Conservation (phyloP, 257 asterid genomes). For the Capsicum chinense region DNA sequence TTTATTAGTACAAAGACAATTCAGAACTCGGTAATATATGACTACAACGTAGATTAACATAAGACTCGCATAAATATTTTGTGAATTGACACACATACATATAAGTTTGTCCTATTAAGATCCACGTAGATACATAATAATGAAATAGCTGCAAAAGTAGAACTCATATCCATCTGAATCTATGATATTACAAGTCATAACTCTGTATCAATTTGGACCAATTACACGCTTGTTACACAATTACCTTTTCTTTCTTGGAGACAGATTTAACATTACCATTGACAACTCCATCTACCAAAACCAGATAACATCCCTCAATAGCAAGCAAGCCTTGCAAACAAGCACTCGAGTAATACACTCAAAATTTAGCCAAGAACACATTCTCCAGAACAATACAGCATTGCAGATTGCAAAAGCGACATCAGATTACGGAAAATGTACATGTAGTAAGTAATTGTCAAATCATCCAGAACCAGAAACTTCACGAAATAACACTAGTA, state of each 20-base stretch:
- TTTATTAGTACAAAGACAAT: background rate
- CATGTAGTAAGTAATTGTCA: background rate
- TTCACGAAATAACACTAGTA: background rate
- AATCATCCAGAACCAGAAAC: slow-evolving; percentile 10
- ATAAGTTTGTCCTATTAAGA: background rate
- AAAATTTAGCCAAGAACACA: background rate
- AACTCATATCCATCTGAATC: background rate
- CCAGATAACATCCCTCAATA: background rate
- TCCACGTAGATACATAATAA: background rate
- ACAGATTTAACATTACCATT: background rate
- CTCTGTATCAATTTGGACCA: background rate
- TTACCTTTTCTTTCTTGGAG: background rate
- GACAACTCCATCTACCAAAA: background rate
- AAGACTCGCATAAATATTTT: background rate
- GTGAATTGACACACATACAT: background rate
- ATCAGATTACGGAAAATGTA: background rate
- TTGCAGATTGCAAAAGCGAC: slow-evolving; percentile 5
- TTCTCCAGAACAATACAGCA: background rate
- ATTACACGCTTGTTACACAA: background rate
- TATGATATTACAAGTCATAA: background rate
- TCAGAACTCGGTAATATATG: background rate
- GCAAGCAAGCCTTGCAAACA: slow-evolving; percentile 9
- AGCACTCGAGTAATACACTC: background rate
- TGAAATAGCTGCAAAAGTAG: background rate
- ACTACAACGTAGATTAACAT: background rate